Conservation (phyloP, 1,284 basidiomycete species). For the Ustilago shanxiensis region DNA sequence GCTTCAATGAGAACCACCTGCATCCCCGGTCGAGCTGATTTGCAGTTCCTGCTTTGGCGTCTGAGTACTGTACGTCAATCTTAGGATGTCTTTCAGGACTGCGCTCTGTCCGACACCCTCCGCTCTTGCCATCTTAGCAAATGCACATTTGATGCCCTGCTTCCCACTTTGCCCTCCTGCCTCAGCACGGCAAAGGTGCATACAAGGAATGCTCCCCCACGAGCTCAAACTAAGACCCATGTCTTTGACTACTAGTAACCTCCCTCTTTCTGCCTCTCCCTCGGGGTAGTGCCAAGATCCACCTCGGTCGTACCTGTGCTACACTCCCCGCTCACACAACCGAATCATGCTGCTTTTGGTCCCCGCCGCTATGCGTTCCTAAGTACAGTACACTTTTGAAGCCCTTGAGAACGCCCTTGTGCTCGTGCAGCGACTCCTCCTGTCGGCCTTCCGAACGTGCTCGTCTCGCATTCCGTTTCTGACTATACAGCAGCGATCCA, state of each 20-base stretch:
- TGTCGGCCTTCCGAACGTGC: constrained; percentile 6
- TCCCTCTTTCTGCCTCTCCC: neutral
- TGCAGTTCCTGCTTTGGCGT: neutral
- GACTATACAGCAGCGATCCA: neutral
- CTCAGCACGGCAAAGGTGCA: neutral
- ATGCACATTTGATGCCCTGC: neutral
- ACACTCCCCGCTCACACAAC: constrained; percentile 10
- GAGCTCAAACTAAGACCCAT: neutral
- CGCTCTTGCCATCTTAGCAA: neutral
- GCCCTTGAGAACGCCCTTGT: neutral
- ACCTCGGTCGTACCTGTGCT: constrained; percentile 10
- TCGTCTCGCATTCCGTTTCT: neutral
- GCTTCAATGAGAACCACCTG: neutral
- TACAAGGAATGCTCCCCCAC: constrained; percentile 7
- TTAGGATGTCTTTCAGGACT: too few relatives aligned
- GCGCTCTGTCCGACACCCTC: too few relatives aligned
- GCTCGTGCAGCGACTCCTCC: neutral
- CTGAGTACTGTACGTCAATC: neutral
- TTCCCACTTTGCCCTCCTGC: neutral
- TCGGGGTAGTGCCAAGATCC: constrained; percentile 4
- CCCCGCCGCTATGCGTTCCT: neutral
- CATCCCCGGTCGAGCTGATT: neutral
- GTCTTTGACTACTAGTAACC: neutral
- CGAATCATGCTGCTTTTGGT: constrained; percentile 4
- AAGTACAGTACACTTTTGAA: neutral